Conservation (phyloP, 331 rosid genomes). For the Acacia pycnantha region DNA sequence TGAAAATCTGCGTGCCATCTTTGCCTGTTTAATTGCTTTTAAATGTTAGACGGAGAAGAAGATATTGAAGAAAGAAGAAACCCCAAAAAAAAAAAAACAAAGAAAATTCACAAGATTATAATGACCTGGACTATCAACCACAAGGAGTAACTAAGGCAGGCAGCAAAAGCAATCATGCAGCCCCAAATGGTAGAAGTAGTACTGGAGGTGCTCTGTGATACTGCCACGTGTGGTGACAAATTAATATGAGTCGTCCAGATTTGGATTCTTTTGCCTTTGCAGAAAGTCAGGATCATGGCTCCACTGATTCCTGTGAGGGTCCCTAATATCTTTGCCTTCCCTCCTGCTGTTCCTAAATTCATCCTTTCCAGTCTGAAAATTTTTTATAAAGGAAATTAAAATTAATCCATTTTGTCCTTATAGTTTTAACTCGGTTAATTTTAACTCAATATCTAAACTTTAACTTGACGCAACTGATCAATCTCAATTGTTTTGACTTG, state of each 20-base stretch:
- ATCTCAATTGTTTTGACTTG: too few relatives aligned
- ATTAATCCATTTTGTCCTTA: too few relatives aligned
- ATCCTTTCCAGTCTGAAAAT: slow-evolving; percentile 51
- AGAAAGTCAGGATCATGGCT: slow-evolving; percentile 67
- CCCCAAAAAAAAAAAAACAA: too few relatives aligned
- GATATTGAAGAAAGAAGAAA: too few relatives aligned
- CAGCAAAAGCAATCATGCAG: slow-evolving; percentile 18
- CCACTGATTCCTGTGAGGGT: slow-evolving; percentile 64
- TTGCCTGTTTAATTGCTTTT: slow-evolving; percentile 25
- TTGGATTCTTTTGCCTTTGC: slow-evolving; percentile 33
- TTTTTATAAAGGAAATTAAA: too few relatives aligned
- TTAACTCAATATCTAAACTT: too few relatives aligned
- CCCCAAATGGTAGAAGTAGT: slow-evolving; percentile 22
- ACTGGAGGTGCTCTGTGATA: background rate
- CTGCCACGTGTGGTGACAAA: background rate
- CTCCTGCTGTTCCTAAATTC: slow-evolving; percentile 39
- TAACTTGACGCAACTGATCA: too few relatives aligned
- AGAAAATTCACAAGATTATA: background rate
- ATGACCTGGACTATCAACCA: slow-evolving; percentile 37
- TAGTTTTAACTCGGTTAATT: too few relatives aligned
- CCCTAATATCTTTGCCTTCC: slow-evolving; percentile 59
- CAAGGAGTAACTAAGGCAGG: slow-evolving; percentile 25
- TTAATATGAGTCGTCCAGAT: slow-evolving; percentile 18
- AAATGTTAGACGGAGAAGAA: too few relatives aligned
- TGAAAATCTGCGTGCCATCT: slow-evolving; percentile 33